A percentile compares a stretch with the other conserved stretches of the same genome.
Conservation (phyloP, 495 filamentous ascomycete species). For the Penicillium canariense region DNA sequence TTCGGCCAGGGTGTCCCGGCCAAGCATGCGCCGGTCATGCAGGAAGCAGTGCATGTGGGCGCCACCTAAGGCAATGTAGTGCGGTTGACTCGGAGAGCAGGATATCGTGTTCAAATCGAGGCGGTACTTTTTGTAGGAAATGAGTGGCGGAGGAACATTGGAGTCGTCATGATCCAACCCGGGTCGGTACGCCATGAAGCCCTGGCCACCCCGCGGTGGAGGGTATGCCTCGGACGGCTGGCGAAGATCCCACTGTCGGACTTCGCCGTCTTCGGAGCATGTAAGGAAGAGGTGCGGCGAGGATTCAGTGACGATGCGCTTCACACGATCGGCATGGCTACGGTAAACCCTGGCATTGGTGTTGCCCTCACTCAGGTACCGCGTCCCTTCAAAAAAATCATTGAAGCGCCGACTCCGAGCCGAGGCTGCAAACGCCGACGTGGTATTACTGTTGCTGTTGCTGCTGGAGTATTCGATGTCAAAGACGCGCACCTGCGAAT, state of each 20-base stretch:
- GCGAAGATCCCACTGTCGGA: constrained; percentile 71
- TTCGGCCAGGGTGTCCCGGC: constrained; percentile 57
- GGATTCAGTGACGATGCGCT: constrained; percentile 74
- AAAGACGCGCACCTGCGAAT: constrained; percentile 67
- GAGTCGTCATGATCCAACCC: constrained; percentile 50
- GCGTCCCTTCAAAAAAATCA: constrained; percentile 50
- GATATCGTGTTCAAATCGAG: constrained; percentile 75
- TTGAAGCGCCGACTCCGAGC: constrained; percentile 47
- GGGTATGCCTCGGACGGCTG: constrained; percentile 66
- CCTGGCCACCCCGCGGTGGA: constrained; percentile 47
- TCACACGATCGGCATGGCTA: constrained; percentile 69
- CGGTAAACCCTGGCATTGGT: constrained; percentile 64
- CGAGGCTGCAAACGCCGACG: constrained; percentile 32
- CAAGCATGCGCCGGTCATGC: constrained; percentile 72
- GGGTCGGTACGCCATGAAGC: constrained; percentile 45
- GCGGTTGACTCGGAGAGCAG: constrained; percentile 68
- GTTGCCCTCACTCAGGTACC: constrained; percentile 57
- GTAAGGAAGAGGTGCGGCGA: constrained; percentile 71
- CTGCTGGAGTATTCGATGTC: constrained; percentile 65
- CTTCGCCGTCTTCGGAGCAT: constrained; percentile 75
- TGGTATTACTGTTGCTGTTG: constrained; percentile 28
- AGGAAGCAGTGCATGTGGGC: constrained; percentile 73
- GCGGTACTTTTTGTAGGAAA: constrained; percentile 65
- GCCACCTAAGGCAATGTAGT: constrained; percentile 75
- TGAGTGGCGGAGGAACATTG: constrained; percentile 65